Evolutionary conservation across 345 rosid genomes (phyloP).

Genomic region (Angophora floribunda): DNA sequence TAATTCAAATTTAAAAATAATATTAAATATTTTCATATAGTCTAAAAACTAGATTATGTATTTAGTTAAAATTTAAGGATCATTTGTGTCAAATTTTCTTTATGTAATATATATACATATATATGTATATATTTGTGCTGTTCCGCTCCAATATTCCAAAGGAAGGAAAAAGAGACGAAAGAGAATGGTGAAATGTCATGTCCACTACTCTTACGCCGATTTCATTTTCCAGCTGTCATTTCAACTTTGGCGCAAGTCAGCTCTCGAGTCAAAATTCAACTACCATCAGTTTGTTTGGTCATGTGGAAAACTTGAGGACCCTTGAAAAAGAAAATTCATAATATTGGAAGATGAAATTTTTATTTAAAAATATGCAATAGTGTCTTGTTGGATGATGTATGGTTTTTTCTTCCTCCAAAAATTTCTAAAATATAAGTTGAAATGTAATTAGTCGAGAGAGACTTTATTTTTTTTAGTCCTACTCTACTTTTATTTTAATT

Average conservation of each 20-base stretch:
- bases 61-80: too few relatives aligned
- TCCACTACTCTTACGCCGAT: background rate
- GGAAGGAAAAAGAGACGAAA: background rate
- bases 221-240: background rate
- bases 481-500: too few relatives aligned
- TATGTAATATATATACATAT: too few relatives aligned
- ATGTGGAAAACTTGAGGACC: background rate
- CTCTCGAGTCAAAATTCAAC: background rate
- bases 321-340: background rate
- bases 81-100: fast-evolving
- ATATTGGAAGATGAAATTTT: background rate
- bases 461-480: too few relatives aligned
- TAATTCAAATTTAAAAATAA: too few relatives aligned
- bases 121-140: background rate
- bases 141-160: background rate
- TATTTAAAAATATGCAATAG: background rate
- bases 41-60: fast-evolving
- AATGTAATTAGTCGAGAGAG: too few relatives aligned
- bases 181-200: background rate
- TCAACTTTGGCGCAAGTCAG: background rate
- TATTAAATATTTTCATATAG: too few relatives aligned
- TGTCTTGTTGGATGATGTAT: background rate
- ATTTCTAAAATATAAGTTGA: too few relatives aligned
- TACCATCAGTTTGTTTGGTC: background rate
- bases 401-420: too few relatives aligned